Conservation (phyloP, 306 rosid species). For the Trifolium repens region DNA sequence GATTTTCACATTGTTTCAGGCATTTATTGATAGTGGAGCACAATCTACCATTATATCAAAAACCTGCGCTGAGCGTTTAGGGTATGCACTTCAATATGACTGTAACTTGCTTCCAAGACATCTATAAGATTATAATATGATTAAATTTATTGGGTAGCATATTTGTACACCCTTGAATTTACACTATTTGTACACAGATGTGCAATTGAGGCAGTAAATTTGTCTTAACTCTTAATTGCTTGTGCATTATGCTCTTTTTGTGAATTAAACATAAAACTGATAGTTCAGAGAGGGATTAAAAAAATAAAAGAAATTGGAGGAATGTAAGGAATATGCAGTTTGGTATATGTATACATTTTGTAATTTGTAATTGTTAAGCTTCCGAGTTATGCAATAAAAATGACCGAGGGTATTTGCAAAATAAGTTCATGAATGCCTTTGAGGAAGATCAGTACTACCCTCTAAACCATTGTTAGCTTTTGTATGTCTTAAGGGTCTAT, state of each 20-base stretch:
- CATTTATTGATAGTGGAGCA: conserved; percentile 99
- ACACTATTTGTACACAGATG: no score
- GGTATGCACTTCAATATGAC: conserved; percentile 65
- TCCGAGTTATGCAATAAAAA: conserved; percentile 19
- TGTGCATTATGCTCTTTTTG: conserved; percentile 25
- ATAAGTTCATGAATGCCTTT: conserved; percentile 12
- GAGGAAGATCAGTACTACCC: conserved; percentile 12
- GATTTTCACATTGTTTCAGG: conserved; percentile 59
- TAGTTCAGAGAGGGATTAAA: conserved; percentile 10
- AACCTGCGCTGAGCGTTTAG: conserved; percentile 94
- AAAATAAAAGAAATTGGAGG: not conserved
- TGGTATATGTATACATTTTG: no score
- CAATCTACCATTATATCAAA: conserved; percentile 97
- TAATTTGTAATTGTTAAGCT: conserved; percentile 33
- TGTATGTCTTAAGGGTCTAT: not conserved
- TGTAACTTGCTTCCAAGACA: conserved; percentile 31
- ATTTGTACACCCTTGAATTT: not conserved
- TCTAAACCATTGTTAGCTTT: conserved; percentile 12
- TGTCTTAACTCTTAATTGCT: conserved; percentile 19
- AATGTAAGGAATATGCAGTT: not conserved
- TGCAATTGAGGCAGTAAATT: conserved; percentile 17
- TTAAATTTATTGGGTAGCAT: conserved; percentile 22
- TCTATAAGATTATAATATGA: conserved; percentile 15
- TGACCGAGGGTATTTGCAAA: not conserved
- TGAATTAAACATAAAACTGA: conserved; percentile 19